A percentile compares a stretch with the other conserved stretches of the same genome.
Conservation (phyloP, 2,329 filamentous ascomycete species). For the Aplosporella prunicola region DNA sequence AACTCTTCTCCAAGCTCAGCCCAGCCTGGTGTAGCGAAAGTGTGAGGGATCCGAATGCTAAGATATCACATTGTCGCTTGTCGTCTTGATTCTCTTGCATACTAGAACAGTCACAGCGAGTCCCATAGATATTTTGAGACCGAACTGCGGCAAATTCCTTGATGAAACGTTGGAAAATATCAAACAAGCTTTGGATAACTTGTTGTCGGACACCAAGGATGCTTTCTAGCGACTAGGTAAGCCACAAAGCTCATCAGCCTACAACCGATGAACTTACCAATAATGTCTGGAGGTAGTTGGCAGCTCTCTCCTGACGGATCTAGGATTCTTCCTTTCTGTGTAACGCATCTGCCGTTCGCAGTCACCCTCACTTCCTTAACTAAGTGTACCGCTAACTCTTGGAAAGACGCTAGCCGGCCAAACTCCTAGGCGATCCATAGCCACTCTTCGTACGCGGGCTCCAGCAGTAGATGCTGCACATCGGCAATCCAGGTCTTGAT, state of each 20-base stretch:
- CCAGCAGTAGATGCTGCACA: neutral
- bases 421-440: neutral
- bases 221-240: no score
- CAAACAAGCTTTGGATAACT: neutral
- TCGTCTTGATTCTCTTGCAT: no score
- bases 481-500: neutral
- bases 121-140: no score
- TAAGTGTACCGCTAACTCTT: no score
- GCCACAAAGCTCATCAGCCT: no score
- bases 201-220: neutral
- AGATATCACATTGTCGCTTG: neutral
- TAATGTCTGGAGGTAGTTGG: no score
- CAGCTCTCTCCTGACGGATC: no score
- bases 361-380: no score
- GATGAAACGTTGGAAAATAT: neutral
- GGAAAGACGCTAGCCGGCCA: neutral
- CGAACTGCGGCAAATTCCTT: neutral
- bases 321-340: no score
- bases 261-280: no score
- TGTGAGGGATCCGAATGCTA: neutral
- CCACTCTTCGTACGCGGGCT: neutral
- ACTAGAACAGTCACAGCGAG: neutral
- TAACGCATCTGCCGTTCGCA: no score
- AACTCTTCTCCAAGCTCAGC: neutral
- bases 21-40: neutral